Base-by-base conservation (phyloP, 208 protist genomes). In the Crithidia thermophila region DNA sequence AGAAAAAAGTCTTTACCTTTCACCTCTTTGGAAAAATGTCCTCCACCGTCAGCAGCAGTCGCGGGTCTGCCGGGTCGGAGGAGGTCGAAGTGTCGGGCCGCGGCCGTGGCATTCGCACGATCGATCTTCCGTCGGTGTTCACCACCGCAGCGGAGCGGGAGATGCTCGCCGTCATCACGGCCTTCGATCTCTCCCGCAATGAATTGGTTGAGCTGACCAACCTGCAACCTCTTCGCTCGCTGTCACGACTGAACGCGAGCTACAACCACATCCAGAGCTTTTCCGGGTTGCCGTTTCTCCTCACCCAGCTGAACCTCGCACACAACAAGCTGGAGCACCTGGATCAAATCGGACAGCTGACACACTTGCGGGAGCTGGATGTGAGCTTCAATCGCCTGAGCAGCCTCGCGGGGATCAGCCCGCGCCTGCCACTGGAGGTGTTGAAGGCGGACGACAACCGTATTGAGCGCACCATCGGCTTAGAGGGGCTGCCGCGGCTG, bases 161-260 rank as follows among this genome's bases (percentile, higher is more conserved):
- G 39, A 74, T 90, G 60, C 78, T 95, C 4, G 20, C 72, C 1
- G 68, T 85, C 46, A 88, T 95, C 71, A 94, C 85, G 14, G 85
- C 81, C 45, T 90, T 93, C 53, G 90, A 95, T 56, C 76, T 95
- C 34, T 95, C 90, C 0, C 87, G 82, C 42, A 95, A 95, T 46
- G 69, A 84, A 27, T 82, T 95, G 34, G 56, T 78, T 42, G 58
- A 73, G 36, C 62, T 94, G 25, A 61, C 75, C 0, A 67, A 81
- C 39, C 78, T 95, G 27, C 72, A 92, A 25, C 63, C 78, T 4
- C 81, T 95, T 23, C 67, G 68, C 21, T 74, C 83, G 3, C 80
- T 95, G 6, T 56, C 67, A 6, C 72, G 66, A 21, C 75, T 97
- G 31, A 77, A 93, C 55, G 81, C 72, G 39, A 91, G 84, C 53